Percentiles rank a stretch among this genome's conserved stretches.
phyloP scores from a whole-genome alignment of 1,284 basidiomycete species.

The Ceratobasidium sp. region DNA sequence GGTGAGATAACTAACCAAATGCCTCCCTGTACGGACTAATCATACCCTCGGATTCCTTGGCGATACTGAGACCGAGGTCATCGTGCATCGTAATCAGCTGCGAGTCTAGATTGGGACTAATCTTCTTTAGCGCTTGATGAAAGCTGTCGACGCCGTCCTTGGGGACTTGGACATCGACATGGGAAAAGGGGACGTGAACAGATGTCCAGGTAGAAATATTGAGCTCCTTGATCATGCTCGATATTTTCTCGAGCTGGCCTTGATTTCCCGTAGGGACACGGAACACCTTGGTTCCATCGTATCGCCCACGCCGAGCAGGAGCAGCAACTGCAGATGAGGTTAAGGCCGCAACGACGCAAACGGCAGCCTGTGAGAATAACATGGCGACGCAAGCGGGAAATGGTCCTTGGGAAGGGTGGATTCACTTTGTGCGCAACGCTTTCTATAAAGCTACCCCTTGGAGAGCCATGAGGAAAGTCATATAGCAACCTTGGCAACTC shows the following conservation, averaged over 20 bases:
- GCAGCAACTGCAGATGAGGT: neutral
- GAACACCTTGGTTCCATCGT: slow-evolving; percentile 19
- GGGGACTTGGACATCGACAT: slow-evolving; percentile 29
- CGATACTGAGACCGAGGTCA: slow-evolving; percentile 2
- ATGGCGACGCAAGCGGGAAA: slow-evolving; percentile 1
- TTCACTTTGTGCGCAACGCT: too few species aligned
- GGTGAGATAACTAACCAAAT: neutral
- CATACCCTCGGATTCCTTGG: slow-evolving; percentile 30
- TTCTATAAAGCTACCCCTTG: neutral
- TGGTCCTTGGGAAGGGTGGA: too few species aligned
- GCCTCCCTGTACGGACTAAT: neutral
- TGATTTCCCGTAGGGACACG: slow-evolving; percentile 28
- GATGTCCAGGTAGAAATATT: slow-evolving; percentile 13
- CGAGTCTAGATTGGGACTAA: neutral
- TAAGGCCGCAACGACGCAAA: neutral
- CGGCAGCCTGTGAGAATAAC: neutral
- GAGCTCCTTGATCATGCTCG: slow-evolving; percentile 12
- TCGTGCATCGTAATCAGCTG: slow-evolving; percentile 28
- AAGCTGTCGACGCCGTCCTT: slow-evolving; percentile 5
- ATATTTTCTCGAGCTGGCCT: slow-evolving; percentile 1
- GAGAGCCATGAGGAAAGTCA: neutral
- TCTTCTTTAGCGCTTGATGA: neutral
- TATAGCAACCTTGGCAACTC: neutral
- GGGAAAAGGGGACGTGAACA: slow-evolving; percentile 6
- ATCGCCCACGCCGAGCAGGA: neutral